Conservation (phyloP, 352 stramenopile genomes). For the Albugo laibachii region DNA sequence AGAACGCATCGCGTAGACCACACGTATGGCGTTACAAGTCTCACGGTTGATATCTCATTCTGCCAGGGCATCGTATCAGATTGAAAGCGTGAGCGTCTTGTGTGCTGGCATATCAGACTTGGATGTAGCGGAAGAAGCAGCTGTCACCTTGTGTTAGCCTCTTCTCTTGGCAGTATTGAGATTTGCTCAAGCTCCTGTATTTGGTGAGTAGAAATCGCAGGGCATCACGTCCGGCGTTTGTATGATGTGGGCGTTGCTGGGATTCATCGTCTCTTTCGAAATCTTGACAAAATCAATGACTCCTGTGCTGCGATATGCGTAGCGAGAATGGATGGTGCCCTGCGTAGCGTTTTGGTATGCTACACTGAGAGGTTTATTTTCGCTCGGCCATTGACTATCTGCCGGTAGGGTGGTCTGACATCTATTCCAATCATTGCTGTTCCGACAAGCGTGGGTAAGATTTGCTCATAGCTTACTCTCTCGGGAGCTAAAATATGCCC, state of each 20-base stretch:
- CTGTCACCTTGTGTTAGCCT: slow-evolving; percentile 65
- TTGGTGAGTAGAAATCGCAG: slow-evolving; percentile 57
- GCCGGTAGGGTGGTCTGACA: slow-evolving; percentile 25
- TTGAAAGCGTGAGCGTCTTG: slow-evolving; percentile 52
- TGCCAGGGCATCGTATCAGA: not conserved
- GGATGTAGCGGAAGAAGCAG: slow-evolving; percentile 90
- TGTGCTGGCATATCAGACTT: slow-evolving; percentile 93
- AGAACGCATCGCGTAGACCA: not conserved
- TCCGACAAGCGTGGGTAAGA: slow-evolving; percentile 84
- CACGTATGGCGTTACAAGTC: not conserved
- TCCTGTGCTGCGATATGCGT: slow-evolving; percentile 89
- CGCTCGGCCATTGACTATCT: not conserved
- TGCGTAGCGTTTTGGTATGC: slow-evolving; percentile 91
- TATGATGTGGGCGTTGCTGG: slow-evolving; percentile 90
- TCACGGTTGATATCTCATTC: too few species aligned
- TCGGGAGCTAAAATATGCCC: not conserved
- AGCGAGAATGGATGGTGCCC: slow-evolving; percentile 93
- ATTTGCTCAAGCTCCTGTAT: not conserved
- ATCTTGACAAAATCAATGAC: slow-evolving; percentile 65
- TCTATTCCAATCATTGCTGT: slow-evolving; percentile 74
- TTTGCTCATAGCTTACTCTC: slow-evolving; percentile 6
- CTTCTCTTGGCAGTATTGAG: not conserved
- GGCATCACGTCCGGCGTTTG: slow-evolving; percentile 55
- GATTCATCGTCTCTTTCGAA: slow-evolving; percentile 82
- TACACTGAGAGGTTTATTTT: not conserved